Evolutionary conservation across 148 eudicot genomes (phyloP).

Genomic region (Heliamphora exappendiculata): DNA sequence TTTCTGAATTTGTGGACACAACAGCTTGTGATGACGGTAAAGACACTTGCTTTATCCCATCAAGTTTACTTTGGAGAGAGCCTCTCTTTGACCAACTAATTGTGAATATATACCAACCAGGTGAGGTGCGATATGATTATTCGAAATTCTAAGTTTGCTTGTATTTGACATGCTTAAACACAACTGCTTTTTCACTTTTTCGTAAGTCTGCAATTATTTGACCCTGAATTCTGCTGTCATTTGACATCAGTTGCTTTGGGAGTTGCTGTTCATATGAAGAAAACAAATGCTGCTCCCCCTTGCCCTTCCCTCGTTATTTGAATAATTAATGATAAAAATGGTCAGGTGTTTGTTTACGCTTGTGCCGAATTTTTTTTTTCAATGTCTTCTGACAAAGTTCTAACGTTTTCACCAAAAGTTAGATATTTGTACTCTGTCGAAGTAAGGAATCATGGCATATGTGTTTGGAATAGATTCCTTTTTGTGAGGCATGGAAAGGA

Average conservation of each 20-base stretch:
- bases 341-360: neutral
- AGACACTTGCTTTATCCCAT: slow-evolving; percentile 40
- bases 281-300: neutral
- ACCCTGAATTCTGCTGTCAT: neutral
- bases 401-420: neutral
- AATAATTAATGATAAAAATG: neutral
- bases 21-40: slow-evolving; percentile 12
- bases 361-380: neutral
- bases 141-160: slow-evolving; percentile 1
- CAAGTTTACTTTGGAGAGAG: slow-evolving; percentile 57
- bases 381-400: neutral
- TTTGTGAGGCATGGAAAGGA: no score
- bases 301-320: neutral
- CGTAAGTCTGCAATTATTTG: neutral
- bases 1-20: slow-evolving; percentile 17
- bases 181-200: neutral
- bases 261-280: neutral
- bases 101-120: slow-evolving; percentile 85
- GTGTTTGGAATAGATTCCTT: no score
- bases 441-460: no score
- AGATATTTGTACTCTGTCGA: no score
- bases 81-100: slow-evolving; percentile 88
- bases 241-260: neutral
- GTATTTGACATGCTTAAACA: neutral
- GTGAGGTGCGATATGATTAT: slow-evolving; percentile 65